Evolutionary conservation across 805 yeast genomes (phyloP).

Genomic region (Candida argentea): DNA sequence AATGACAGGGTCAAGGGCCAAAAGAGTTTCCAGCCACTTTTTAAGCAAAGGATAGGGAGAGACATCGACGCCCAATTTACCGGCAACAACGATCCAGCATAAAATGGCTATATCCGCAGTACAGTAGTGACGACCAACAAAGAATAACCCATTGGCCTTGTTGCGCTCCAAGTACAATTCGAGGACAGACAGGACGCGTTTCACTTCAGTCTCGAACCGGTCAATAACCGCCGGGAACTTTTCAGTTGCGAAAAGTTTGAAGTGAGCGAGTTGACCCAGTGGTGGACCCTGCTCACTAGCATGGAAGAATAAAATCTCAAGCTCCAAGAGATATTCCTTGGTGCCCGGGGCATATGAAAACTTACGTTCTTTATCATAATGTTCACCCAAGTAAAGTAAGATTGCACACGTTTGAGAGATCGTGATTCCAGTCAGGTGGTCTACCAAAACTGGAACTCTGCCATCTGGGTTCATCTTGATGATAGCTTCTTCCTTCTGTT

Average conservation of each 20-base stretch:
- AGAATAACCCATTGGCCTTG: constrained; percentile 25
- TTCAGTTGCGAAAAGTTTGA: constrained; percentile 34
- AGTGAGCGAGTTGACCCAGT: constrained; percentile 53
- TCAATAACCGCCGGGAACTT: constrained; percentile 44
- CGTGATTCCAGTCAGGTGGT: constrained; percentile 32
- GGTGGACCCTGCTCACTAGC: constrained; percentile 50
- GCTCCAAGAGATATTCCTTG: constrained; percentile 38
- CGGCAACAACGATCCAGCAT: constrained; percentile 30
- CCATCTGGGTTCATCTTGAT: constrained; percentile 53
- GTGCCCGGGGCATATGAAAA: constrained; percentile 28
- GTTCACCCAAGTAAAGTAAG: constrained; percentile 47
- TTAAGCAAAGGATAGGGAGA: constrained; percentile 28
- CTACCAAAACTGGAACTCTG: constrained; percentile 46
- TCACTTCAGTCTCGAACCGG: constrained; percentile 41
- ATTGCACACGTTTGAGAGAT: constrained; percentile 57
- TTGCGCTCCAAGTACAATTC: constrained; percentile 41
- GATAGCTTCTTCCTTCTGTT: constrained; percentile 50
- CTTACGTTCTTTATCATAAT: constrained; percentile 46
- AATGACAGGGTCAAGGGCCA: constrained; percentile 12
- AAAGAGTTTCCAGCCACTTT: constrained; percentile 33
- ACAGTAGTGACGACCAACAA: constrained; percentile 50
- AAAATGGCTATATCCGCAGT: constrained; percentile 47
- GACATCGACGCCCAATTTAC: constrained; percentile 18
- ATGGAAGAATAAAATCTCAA: constrained; percentile 47
- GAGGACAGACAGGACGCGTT: constrained; percentile 43